Evolutionary conservation across 176 grass and related monocot genomes (phyloP).

Genomic region (Oryza punctata): DNA sequence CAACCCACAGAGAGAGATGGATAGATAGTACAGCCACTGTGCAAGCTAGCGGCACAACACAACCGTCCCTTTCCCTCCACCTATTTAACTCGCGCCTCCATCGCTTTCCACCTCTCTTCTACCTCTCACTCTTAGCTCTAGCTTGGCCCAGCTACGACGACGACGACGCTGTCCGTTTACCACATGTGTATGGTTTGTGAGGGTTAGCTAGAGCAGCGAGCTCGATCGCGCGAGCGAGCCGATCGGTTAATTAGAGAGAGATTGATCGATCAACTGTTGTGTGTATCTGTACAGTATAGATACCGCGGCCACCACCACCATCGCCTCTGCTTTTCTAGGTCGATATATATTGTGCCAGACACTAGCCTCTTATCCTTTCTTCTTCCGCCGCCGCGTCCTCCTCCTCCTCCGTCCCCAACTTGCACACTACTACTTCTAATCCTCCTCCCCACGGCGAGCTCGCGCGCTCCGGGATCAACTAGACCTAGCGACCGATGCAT

Average conservation of each 20-base stretch:
- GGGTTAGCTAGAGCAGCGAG: not conserved
- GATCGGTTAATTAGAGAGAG: not conserved
- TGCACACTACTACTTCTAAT: not conserved
- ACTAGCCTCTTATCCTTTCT: slow-evolving; percentile 47
- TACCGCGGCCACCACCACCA: not conserved
- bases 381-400: not conserved
- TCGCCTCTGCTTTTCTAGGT: not conserved
- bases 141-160: not conserved
- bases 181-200: not conserved
- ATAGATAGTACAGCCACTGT: no score
- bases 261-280: no score
- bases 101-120: slow-evolving; percentile 35
- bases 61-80: slow-evolving; percentile 39
- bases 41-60: not conserved
- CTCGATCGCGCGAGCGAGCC: not conserved
- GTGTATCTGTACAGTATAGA: not conserved
- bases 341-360: slow-evolving; percentile 42
- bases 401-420: not conserved
- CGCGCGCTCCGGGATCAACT: not conserved
- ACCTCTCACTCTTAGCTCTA: not conserved
- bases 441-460: not conserved
- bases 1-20: not conserved
- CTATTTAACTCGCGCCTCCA: slow-evolving; percentile 47
- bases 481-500: slow-evolving; percentile 9
- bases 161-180: not conserved